Base-by-base conservation (phyloP, 495 filamentous ascomycete species). In the Hyphodiscus hymeniophilus region DNA sequence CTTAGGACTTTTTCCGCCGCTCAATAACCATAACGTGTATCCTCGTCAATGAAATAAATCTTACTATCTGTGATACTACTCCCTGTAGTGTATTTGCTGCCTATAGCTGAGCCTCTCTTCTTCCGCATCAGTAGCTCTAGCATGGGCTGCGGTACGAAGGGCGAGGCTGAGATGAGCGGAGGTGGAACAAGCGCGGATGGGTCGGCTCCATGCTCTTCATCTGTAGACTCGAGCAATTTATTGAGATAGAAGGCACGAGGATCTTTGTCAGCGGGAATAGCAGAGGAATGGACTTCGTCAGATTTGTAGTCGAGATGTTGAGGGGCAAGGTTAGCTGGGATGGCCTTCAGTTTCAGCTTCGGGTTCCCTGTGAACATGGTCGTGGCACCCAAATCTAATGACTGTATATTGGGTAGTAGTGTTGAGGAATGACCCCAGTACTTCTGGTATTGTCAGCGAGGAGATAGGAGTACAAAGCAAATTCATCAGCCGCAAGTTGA, bases 71-170 rank as follows among this genome's bases (percentile, higher is more conserved):
- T 58, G 34, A 55, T 51, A 11, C 51, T 38, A 26, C 55, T 51
- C 22, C 17, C 20, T 1, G 11, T 8, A 10, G 42, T 13, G 10
- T 15, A 58, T 32, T 58, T 58, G 15, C 51, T 39, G 17, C 38
- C 47, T 11, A 58, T 17, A 13, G 55, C 55, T 13, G 21, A 21
- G 21, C 49, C 40, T 30, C 55, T 58, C 45, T 58, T 58, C n/a
- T 30, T 40, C 11, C 55, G 38, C 55, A 58, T 58, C 23, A 58
- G 40, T 12, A 48, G 24, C 22, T 48, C 39, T 21, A 55, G 34
- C 3, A 58, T 42, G 7, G 22, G 1, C 18, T 12, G 28, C 15
- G 55, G 55, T 3, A 58, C 48, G 17, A 58, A 58, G 15, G 35
- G 20, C 7, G 51, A 54, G 48, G 17, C 35, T 4, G 51, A 54